Base-by-base conservation (phyloP, 768 basidiomycete genomes). In the Podaxis sp. region DNA sequence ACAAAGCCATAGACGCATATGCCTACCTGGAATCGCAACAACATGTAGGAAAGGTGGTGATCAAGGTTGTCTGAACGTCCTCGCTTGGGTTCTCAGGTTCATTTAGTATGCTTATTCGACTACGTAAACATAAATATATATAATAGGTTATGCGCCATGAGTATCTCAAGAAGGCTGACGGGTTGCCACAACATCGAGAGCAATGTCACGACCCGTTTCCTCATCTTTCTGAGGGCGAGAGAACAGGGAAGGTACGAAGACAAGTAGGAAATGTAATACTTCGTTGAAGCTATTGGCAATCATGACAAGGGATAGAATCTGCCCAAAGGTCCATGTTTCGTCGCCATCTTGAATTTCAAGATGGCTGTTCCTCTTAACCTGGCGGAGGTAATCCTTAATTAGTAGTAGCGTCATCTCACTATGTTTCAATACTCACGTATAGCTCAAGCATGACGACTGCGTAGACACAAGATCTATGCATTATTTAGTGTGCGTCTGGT, bases 31-130 rank as follows among this genome's bases (percentile, higher is more conserved):
- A 77, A 61, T 79, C 77, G 1, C 83, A 84, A 59, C 75, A 76
- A 56, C 84, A 87, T 68, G 80, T 86, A 24, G 86, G 86, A 22
- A 86, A 88, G 72, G 80, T 86, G 2, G 81, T 83, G 8, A 80
- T 85, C 63, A 77, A 77, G 69, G 78, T 85, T 11, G 52, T 65
- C 7, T 61, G 49, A 57, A 19, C 8, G 6, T 53, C 15, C 3
- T 8, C 29, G 50, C 9, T 24, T 12, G 22, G 1, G 15, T 19
- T n/a, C 24, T 33, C 29, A 33, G 29, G 29, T 33, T 33, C 8
- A 8, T 33, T 33, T 33, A 33, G 29, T 33, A 33, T 33, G 9
- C 29, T 33, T 33, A 33, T 9, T 33, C 29, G 29, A 33, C 29
- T 33, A 33, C 2, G 29, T 33, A 33, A 33, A 33, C 29, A 33